These are phyloP conservation scores for Fraxinus xanthoxyloides DNA, from an alignment of 305 asterid species.

Conservation along the genomic window DNA sequence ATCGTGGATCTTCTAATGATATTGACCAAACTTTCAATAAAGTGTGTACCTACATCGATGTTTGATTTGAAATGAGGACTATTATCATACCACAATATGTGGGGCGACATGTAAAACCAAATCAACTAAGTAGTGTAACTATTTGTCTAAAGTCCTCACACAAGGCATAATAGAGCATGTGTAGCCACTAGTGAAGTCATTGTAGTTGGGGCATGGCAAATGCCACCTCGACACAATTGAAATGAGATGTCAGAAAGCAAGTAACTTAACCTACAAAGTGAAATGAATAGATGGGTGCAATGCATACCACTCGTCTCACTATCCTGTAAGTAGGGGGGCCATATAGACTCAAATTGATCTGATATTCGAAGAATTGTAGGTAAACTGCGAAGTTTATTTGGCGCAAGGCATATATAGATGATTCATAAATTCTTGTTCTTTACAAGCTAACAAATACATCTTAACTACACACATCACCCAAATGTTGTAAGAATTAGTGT, in stretches of 20 bases:
- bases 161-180: not conserved
- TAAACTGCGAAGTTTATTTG: too few species aligned
- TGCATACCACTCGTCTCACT: not conserved
- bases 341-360: not conserved
- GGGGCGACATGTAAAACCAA: too few species aligned
- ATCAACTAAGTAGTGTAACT: not conserved
- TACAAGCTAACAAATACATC: not conserved
- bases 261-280: too few species aligned
- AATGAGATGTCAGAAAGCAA: too few species aligned
- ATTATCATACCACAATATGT: not conserved
- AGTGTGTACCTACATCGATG: not conserved
- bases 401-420: not conserved
- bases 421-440: not conserved
- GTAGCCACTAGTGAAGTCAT: not conserved
- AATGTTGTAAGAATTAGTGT: too few species aligned
- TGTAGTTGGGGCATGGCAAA: not conserved
- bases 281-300: too few species aligned
- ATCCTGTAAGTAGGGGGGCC: not conserved
- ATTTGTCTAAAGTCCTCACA: not conserved
- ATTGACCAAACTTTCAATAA: not conserved
- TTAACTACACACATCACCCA: too few species aligned
- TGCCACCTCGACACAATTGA: too few species aligned
- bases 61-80: not conserved
- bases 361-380: not conserved
- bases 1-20: not conserved